Evolutionary conservation across 106 monocot species (phyloP).

Genomic region (Apostasia ramifera): DNA sequence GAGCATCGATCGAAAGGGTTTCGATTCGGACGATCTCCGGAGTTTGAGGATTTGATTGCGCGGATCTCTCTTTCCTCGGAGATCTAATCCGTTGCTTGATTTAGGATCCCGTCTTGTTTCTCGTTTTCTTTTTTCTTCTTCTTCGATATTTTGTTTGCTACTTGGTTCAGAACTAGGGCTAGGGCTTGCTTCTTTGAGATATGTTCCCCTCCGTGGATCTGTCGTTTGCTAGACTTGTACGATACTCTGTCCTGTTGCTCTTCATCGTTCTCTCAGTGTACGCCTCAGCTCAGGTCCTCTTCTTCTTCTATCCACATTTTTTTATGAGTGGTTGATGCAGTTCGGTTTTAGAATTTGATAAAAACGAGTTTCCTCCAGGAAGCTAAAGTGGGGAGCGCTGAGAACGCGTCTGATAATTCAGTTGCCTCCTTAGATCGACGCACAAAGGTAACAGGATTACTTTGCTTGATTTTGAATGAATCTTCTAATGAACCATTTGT

Average conservation of each 20-base stretch:
- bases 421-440: constrained; percentile 28
- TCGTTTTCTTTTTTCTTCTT: background rate
- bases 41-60: background rate
- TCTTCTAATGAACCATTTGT: background rate
- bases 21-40: background rate
- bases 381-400: constrained; percentile 1
- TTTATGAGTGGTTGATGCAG: background rate
- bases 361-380: background rate
- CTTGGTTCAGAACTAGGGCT: background rate
- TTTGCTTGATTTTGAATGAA: background rate
- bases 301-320: background rate
- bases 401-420: constrained; percentile 14
- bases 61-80: background rate
- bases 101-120: background rate
- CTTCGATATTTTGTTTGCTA: background rate
- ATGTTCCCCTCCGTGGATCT: background rate
- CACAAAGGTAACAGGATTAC: constrained; percentile 20
- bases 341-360: background rate
- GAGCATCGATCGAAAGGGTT: background rate
- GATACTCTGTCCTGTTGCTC: background rate
- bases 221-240: background rate
- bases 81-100: background rate
- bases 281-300: constrained; percentile 1
- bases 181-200: background rate
- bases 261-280: background rate